A percentile compares a stretch with the other conserved stretches of the same genome.
Conservation (phyloP, 352 stramenopile species). For the Phytophthora citrophthora region DNA sequence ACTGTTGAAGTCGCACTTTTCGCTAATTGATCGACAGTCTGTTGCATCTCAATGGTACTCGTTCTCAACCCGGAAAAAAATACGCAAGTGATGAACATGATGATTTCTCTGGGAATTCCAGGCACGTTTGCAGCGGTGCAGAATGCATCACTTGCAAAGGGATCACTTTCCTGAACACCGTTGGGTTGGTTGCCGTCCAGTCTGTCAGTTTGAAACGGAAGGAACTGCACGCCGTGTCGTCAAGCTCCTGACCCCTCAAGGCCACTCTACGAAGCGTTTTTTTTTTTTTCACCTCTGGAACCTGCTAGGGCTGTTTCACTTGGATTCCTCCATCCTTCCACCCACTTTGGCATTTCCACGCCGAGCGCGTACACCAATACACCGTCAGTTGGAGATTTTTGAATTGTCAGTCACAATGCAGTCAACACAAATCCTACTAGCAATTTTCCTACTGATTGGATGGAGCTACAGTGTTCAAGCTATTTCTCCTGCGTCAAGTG, state of each 20-base stretch:
- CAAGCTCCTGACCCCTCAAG: constrained; percentile 26
- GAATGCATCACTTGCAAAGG: constrained; percentile 1
- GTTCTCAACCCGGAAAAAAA: background rate
- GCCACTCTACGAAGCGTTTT: constrained; percentile 15
- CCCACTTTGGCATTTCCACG: constrained; percentile 19
- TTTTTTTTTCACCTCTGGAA: constrained; percentile 4
- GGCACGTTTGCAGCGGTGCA: background rate
- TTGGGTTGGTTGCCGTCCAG: constrained; percentile 7
- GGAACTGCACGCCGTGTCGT: constrained; percentile 21
- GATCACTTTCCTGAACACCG: constrained; percentile 1
- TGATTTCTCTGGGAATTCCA: background rate
- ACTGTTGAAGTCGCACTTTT: constrained; percentile 1
- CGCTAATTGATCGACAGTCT: background rate
- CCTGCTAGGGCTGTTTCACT: constrained; percentile 23
- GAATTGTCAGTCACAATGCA: constrained; percentile 23
- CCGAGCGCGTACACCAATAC: constrained; percentile 27
- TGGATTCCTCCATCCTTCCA: constrained; percentile 23
- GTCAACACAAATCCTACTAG: constrained; percentile 6
- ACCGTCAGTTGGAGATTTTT: constrained; percentile 12
- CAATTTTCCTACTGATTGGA: constrained; percentile 6
- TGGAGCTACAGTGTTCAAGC: background rate
- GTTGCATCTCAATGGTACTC: too few relatives aligned
- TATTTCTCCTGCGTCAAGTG: constrained; percentile 14
- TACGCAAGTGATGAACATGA: background rate
- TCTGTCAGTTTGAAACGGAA: constrained; percentile 36